Base-by-base conservation (phyloP, 2,329 filamentous ascomycete genomes). In the Davidsoniella australis region DNA sequence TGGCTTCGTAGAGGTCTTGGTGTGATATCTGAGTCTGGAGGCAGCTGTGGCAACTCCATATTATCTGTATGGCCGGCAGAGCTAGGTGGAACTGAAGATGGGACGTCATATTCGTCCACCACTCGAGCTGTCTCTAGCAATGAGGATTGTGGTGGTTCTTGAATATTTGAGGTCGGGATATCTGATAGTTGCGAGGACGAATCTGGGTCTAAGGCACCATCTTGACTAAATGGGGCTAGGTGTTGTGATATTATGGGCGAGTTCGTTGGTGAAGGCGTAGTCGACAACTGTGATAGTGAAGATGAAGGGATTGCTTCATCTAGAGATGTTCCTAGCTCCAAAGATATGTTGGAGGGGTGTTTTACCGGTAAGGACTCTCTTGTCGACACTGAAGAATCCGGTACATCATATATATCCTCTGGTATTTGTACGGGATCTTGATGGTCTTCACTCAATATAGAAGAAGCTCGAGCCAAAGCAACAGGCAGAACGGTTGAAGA, bases 371-470 rank as follows among this genome's bases (percentile, higher is more conserved):
- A 12, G 14, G n/a, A 33, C 3, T 29, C 23, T 8, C 17, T 38
- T 10, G 2, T 36, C 18, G 18, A 6, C 23, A 43, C 36, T 18
- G 50, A 49, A 2, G 50, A 53, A 29, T 39, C 40, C 17, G 48
- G 51, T 26, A 53, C 48, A 17, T 53, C 48, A 48, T 48, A 53
- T 16, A 53, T 36, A 44, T 47, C 17, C 24, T 20, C 16, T 18
- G 43, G 9, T 20, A 40, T 18, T 43, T 18, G 18, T 20, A 9
- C 20, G 17, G 40, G 33, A 29, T 2, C 8, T 24, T 33, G 14
- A 9, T 20, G 10, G 10, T 50, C 41, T 47, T 29, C 17, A 26
- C 20, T 47, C 37, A 14, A 12, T 5, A 12, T 40, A n/a, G 10
- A n/a, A 43, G 38, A n/a, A n/a, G 29, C 18, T 36, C 18, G 14